Conservation (phyloP, 805 yeast species). For the Wickerhamiella domercqiae region DNA sequence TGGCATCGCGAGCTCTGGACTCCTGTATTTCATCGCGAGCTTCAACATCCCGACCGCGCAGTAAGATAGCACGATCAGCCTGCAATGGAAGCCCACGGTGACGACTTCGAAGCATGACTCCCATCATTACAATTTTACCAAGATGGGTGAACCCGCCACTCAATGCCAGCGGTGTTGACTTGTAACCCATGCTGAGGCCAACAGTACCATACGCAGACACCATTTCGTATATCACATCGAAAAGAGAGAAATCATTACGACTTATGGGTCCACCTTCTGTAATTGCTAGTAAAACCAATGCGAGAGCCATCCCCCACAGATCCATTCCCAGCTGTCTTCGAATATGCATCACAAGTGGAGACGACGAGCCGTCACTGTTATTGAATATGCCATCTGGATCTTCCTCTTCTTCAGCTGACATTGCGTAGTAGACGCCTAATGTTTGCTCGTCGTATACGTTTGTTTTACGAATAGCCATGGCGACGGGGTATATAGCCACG, state of each 20-base stretch:
- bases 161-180: slow-evolving; percentile 50
- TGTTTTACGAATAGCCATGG: slow-evolving; percentile 90
- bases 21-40: slow-evolving; percentile 17
- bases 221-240: slow-evolving; percentile 68
- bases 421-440: slow-evolving; percentile 56
- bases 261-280: slow-evolving; percentile 57
- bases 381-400: slow-evolving; percentile 17
- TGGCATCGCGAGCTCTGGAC: slow-evolving; percentile 13
- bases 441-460: slow-evolving; percentile 97
- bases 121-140: slow-evolving; percentile 72
- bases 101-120: slow-evolving; percentile 86
- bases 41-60: slow-evolving; percentile 45
- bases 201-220: slow-evolving; percentile 95
- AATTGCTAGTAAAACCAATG: slow-evolving; percentile 71
- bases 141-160: slow-evolving; percentile 54
- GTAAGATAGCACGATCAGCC: slow-evolving; percentile 82
- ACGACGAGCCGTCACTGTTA: slow-evolving; percentile 13
- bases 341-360: slow-evolving; percentile 42
- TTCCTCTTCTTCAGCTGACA: slow-evolving; percentile 6
- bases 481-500: slow-evolving; percentile 88
- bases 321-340: slow-evolving; percentile 87
- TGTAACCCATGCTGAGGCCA: slow-evolving; percentile 79
- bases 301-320: slow-evolving; percentile 83
- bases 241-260: slow-evolving; percentile 21
- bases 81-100: slow-evolving; percentile 93